A percentile compares a stretch with the other conserved stretches of the same genome.
Evolutionary conservation across 2,329 filamentous ascomycete genomes (phyloP).

Genomic region (Amphichorda felina): DNA sequence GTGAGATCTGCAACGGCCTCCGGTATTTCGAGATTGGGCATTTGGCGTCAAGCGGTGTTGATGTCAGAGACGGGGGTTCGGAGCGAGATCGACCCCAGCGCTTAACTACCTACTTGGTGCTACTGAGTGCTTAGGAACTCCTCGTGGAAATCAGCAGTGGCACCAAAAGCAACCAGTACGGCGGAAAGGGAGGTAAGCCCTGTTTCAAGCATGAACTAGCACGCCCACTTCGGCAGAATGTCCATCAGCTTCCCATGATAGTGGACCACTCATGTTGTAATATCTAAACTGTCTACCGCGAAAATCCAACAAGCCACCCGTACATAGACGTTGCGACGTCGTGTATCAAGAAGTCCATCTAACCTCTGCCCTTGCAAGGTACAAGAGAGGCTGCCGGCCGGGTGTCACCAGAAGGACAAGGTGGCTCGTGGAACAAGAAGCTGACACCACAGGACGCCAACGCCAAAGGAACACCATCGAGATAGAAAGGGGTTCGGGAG

Average conservation of each 20-base stretch:
- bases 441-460: slow-evolving; percentile 4
- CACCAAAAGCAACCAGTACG: background rate
- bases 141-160: background rate
- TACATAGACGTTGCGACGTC: background rate
- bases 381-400: background rate
- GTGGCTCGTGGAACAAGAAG: background rate
- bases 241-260: too few relatives aligned
- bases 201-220: too few relatives aligned
- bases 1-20: too few relatives aligned
- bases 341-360: background rate
- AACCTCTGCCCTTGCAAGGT: background rate
- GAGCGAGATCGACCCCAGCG: too few relatives aligned
- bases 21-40: too few relatives aligned
- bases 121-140: background rate
- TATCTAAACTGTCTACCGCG: slow-evolving; percentile 1
- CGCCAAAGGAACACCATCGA: slow-evolving; percentile 3
- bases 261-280: background rate
- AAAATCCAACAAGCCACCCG: background rate
- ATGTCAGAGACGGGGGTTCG: too few relatives aligned
- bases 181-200: background rate
- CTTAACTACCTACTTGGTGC: too few relatives aligned
- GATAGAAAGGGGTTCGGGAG: background rate
- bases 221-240: too few relatives aligned
- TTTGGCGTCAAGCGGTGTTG: too few relatives aligned
- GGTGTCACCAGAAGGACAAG: too few relatives aligned